Base-by-base conservation (phyloP, 1,139 yeast genomes). In the Yamadazyma spencermartinsiae region DNA sequence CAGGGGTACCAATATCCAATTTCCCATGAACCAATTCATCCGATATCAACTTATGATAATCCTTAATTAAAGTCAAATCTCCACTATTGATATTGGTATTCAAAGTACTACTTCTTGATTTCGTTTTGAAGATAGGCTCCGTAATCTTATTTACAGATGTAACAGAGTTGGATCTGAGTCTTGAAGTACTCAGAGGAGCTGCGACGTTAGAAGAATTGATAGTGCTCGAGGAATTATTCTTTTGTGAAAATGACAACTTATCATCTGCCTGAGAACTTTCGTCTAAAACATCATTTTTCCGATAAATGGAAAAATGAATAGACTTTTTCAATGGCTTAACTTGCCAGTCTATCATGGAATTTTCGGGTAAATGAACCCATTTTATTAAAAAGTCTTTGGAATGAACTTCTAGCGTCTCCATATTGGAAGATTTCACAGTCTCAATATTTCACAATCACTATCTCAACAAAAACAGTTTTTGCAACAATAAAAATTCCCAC, bases 381-480 rank as follows among this genome's bases (percentile, higher is more conserved):
- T 90, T 87, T 54, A 90, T 86, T 48, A 89, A 77, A 55, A 86
- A 90, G 43, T 92, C 86, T 58, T 87, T 86, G 38, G 95, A 83
- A 53, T 90, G 95, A 31, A 92, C 80, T 61, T 90, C 97, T 41
- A 92, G 74, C 2, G 90, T 82, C 60, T 89, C 96, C 54, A 50
- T 50, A 8, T 9, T 12, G 16, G 11, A 26, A 26, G 23, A 20
- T 26, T 23, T 23, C 26, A 19, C 21, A 23, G 26, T 23, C 26
- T 23, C 26, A 23, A 6, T 23, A 23, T 23, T n/a, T n/a, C n/a
- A n/a, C n/a, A n/a, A n/a, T n/a, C n/a, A n/a, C n/a, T n/a, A n/a
- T n/a, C n/a, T n/a, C n/a, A n/a, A n/a, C n/a, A n/a, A n/a, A n/a
- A n/a, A n/a, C n/a, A n/a, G n/a, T n/a, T n/a, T n/a, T n/a, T n/a